These are phyloP conservation scores for Cordyceps javanica DNA, from an alignment of 2,329 filamentous ascomycete genomes.

Conservation along the genomic window DNA sequence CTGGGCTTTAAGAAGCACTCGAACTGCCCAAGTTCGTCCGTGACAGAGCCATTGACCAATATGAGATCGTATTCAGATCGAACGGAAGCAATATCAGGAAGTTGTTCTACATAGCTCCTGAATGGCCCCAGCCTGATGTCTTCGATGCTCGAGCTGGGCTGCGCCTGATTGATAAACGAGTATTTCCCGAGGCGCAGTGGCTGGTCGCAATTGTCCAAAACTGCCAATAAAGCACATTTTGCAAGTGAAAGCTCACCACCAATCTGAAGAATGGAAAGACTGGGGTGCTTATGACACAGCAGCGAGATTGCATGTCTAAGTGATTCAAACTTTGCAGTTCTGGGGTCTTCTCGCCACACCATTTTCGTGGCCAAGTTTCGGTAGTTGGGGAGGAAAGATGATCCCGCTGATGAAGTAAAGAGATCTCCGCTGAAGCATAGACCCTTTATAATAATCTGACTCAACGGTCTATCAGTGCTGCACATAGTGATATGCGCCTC, in stretches of 20 bases:
- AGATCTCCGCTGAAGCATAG: conserved; percentile 37
- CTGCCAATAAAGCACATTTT: conserved; percentile 20
- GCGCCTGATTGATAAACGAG: conserved; percentile 21
- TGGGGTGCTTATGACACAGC: conserved; percentile 34
- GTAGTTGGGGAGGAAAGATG: conserved; percentile 41
- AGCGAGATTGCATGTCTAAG: conserved; percentile 25
- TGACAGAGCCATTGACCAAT: background rate
- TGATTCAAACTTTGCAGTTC: conserved; percentile 18
- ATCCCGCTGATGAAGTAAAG: conserved; percentile 19
- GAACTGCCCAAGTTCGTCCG: conserved; percentile 12
- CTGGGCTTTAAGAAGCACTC: conserved; percentile 13
- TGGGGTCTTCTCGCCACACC: conserved; percentile 37
- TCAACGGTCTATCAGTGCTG: conserved; percentile 24
- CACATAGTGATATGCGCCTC: conserved; percentile 39
- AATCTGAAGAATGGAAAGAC: conserved; percentile 33
- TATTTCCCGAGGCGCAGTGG: conserved; percentile 30
- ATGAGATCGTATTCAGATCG: conserved; percentile 2
- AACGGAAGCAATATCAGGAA: background rate
- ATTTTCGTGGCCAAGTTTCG: conserved; percentile 44
- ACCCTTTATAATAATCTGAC: conserved; percentile 38
- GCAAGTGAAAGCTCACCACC: conserved; percentile 23
- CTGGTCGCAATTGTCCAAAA: conserved; percentile 19
- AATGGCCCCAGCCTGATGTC: background rate
- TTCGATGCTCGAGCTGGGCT: background rate
- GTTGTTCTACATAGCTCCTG: background rate